Percentiles rank a stretch among this genome's conserved stretches.
These are phyloP conservation scores for Strigomonas oncopelti DNA, from an alignment of 208 protist genomes.

Conservation along the genomic window DNA sequence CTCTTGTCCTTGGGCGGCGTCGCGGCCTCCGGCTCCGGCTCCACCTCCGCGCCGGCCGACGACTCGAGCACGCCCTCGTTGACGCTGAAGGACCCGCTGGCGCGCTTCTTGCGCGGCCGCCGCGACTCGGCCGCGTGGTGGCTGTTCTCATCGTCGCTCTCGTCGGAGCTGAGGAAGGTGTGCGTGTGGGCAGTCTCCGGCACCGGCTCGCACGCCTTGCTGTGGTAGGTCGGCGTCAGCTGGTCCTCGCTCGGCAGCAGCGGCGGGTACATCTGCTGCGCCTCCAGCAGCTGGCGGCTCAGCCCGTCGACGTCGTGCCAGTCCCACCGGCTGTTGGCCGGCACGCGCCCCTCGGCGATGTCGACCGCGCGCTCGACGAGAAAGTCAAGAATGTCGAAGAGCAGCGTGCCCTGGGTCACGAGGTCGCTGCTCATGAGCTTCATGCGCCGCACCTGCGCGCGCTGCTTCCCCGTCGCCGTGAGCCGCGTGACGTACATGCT, in stretches of 20 bases:
- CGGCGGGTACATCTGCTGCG: slow-evolving; percentile 69
- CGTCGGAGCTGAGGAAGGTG: slow-evolving; percentile 85
- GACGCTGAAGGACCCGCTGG: background rate
- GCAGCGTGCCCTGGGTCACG: slow-evolving; percentile 63
- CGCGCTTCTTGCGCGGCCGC: slow-evolving; percentile 18
- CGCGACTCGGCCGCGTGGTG: slow-evolving; percentile 67
- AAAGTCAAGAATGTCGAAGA: slow-evolving; percentile 80
- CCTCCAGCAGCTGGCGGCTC: slow-evolving; percentile 47
- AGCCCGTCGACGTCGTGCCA: slow-evolving; percentile 84
- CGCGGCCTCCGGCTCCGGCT: slow-evolving; percentile 7
- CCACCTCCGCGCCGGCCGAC: slow-evolving; percentile 7
- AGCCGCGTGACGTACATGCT: slow-evolving; percentile 59
- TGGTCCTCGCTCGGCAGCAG: slow-evolving; percentile 33
- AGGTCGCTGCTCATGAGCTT: slow-evolving; percentile 75
- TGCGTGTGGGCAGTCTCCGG: slow-evolving; percentile 43
- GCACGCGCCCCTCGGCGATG: slow-evolving; percentile 49
- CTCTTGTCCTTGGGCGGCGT: background rate
- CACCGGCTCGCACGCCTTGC: slow-evolving; percentile 15
- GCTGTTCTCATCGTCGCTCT: slow-evolving; percentile 76
- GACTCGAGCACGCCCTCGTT: slow-evolving; percentile 6
- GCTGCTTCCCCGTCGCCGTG: slow-evolving; percentile 46
- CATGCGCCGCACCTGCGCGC: slow-evolving; percentile 59
- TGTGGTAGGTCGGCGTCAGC: slow-evolving; percentile 2
- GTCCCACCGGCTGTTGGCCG: slow-evolving; percentile 27
- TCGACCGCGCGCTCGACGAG: slow-evolving; percentile 78